Base-by-base conservation (phyloP, 179 eudicot species). In the Amaranthus tricolor region DNA sequence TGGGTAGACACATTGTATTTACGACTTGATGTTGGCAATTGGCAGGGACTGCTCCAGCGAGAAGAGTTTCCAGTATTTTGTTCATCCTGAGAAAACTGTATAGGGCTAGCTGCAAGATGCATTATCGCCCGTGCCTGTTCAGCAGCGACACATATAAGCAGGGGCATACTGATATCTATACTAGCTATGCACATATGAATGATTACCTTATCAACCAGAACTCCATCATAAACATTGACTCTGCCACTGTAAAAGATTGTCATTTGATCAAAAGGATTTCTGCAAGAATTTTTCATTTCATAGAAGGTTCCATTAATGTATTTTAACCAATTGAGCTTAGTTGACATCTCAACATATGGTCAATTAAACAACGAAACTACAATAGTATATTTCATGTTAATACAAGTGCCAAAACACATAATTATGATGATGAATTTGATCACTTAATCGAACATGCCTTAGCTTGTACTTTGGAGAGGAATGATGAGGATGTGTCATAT, bases 21-120 rank as follows among this genome's bases (percentile, higher is more conserved):
- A 71, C 76, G 68, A 81, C 72, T 84, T 79, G 83, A 68, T 79
- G 85, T 65, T 58, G 82, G 82, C 64, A 86, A 66, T 58, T 80
- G 85, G 74, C 81, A 68, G 21, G 89, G 81, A 75, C 62, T 69
- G 56, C 82, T 77, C 82, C 78, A 89, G 58, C 71, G 78, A 50
- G 86, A 74, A 2, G 79, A 65, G 73, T 77, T 73, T 75, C 80
- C 87, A 68, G 81, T 77, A 84, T 53, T 76, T 60, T 70, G 89
- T 72, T 78, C 85, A 75, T 86, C 89, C 55, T 76, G 80, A 71
- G 86, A 81, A 71, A 84, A 68, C 55, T 82, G 86, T 43, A 84
- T 80, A 51, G 96, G 94, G 77, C 88, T 86, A 60, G 97, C 90
- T 68, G 96, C 97, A 74, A 92, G 81, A 79, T 90, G 90, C 96